A percentile compares a stretch with the other conserved stretches of the same genome.
phyloP scores from a whole-genome alignment of 768 basidiomycete species.

The Cubamyces sp. region DNA sequence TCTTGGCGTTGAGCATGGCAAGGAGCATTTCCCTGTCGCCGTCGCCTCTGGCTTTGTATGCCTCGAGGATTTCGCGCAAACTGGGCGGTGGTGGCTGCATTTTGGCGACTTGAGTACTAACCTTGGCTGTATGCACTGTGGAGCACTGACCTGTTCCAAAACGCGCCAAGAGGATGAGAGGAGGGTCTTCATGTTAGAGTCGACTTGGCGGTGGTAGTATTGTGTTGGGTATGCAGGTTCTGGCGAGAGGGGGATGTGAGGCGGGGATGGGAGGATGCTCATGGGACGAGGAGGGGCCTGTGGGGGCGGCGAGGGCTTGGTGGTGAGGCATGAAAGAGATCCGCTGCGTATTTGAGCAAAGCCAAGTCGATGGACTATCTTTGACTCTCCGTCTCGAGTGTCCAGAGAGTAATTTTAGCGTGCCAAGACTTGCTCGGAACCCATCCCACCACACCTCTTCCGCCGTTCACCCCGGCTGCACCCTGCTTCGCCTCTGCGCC shows the following conservation, averaged over 20 bases:
- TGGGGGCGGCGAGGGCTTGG: slow-evolving; percentile 14
- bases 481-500: background rate
- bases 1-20: slow-evolving; percentile 89
- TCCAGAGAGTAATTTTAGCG: slow-evolving; percentile 43
- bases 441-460: slow-evolving; percentile 23
- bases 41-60: slow-evolving; percentile 84
- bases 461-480: slow-evolving; percentile 7
- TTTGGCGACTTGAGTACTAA: background rate
- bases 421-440: slow-evolving; percentile 41
- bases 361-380: slow-evolving; percentile 53
- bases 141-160: slow-evolving; percentile 48
- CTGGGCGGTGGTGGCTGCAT: slow-evolving; percentile 74
- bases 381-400: slow-evolving; percentile 40
- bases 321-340: slow-evolving; percentile 27
- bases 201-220: slow-evolving; percentile 17
- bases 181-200: slow-evolving; percentile 37
- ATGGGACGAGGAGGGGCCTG: slow-evolving; percentile 26
- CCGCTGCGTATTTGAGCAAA: slow-evolving; percentile 42
- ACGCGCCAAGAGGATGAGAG: slow-evolving; percentile 49
- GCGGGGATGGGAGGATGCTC: slow-evolving; percentile 33
- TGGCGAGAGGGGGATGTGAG: slow-evolving; percentile 28
- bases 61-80: slow-evolving; percentile 83
- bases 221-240: slow-evolving; percentile 11
- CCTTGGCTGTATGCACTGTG: background rate
- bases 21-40: slow-evolving; percentile 92